A percentile compares a stretch with the other conserved stretches of the same genome.
These are phyloP conservation scores for Sporothrix inflata DNA, from an alignment of 2,329 filamentous ascomycete genomes.

Conservation along the genomic window DNA sequence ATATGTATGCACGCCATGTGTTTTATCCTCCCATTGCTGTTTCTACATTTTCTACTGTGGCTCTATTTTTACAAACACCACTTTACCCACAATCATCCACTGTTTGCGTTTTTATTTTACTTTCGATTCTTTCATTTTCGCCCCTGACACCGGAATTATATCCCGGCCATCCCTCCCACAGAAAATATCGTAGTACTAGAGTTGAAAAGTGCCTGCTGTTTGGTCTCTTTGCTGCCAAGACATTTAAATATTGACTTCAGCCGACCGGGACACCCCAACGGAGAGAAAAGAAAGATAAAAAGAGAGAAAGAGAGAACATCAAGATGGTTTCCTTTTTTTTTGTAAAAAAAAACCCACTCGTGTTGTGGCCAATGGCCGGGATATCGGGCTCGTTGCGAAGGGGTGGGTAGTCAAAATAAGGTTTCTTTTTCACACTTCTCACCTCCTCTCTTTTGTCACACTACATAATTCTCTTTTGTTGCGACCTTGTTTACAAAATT, in stretches of 20 bases:
- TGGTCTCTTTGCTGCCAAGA: not conserved
- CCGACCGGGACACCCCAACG: constrained; percentile 19
- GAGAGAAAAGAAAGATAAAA: not conserved
- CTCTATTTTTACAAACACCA: constrained; percentile 10
- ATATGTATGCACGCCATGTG: constrained; percentile 11
- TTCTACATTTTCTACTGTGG: not conserved
- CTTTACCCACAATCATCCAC: not conserved
- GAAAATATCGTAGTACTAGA: not conserved
- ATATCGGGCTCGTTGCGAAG: too few species aligned
- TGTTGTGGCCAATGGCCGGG: too few species aligned
- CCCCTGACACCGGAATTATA: not conserved
- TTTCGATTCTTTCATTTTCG: too few species aligned
- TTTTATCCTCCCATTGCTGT: not conserved
- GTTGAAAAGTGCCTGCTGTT: not conserved
- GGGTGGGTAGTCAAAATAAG: too few species aligned
- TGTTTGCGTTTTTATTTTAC: not conserved
- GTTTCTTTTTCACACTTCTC: too few species aligned
- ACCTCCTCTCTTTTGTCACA: too few species aligned
- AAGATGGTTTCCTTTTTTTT: too few species aligned
- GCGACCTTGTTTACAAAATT: too few species aligned
- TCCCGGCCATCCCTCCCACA: not conserved
- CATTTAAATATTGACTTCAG: not conserved
- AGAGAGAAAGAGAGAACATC: too few species aligned
- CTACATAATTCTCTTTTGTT: too few species aligned
- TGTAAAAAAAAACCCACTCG: too few species aligned